A percentile compares a stretch with the other conserved stretches of the same genome.
These are phyloP conservation scores for Aspergillus puulaauensis DNA, from an alignment of 2,329 filamentous ascomycete species.

Conservation along the genomic window DNA sequence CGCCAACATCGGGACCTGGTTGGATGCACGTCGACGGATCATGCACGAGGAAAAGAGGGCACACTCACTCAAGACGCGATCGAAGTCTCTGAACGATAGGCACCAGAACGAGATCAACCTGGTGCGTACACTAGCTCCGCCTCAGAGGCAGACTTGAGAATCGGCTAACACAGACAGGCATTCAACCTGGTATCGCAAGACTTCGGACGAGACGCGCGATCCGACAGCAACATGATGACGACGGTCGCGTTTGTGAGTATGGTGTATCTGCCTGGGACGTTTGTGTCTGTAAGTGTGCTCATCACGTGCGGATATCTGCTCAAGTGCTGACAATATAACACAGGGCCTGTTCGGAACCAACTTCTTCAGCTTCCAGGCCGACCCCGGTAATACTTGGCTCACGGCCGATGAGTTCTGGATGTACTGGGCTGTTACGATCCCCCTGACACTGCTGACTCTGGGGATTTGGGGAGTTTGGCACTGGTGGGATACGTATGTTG, in stretches of 20 bases:
- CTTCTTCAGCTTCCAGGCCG: constrained; percentile 31
- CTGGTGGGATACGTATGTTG: neutral
- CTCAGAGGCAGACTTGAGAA: neutral
- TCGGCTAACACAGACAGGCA: constrained; percentile 24
- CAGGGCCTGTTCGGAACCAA: constrained; percentile 36
- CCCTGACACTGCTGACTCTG: constrained; percentile 28
- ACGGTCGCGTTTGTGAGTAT: constrained; percentile 28
- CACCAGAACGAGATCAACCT: constrained; percentile 37
- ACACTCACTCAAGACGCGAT: constrained; percentile 26
- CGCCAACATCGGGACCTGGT: neutral
- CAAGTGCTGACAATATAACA: neutral
- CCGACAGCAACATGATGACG: constrained; percentile 32
- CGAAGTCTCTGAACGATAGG: constrained; percentile 28
- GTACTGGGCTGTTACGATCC: constrained; percentile 32
- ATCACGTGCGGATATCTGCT: neutral
- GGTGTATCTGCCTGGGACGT: constrained; percentile 30
- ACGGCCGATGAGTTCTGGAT: constrained; percentile 31
- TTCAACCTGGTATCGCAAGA: constrained; percentile 35
- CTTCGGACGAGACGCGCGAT: constrained; percentile 22
- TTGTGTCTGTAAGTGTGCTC: constrained; percentile 26
- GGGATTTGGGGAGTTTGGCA: constrained; percentile 26
- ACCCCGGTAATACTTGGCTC: constrained; percentile 20
- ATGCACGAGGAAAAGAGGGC: constrained; percentile 24
- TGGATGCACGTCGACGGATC: constrained; percentile 14
- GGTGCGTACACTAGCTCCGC: constrained; percentile 11